Base-by-base conservation (phyloP, 192 early-diverging fungal genomes). In the Funneliformis geosporum region DNA sequence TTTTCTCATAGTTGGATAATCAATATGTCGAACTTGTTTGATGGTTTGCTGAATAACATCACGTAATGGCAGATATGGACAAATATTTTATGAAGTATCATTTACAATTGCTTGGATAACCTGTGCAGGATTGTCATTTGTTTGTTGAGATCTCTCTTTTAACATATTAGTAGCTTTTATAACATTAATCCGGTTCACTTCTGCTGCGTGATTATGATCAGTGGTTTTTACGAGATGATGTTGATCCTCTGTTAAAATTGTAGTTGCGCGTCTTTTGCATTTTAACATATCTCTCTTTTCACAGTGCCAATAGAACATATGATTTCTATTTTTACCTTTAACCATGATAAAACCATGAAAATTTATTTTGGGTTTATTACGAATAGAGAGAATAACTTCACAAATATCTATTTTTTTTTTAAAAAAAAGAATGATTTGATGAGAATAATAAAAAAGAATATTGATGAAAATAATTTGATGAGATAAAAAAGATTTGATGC, bases 191-290 rank as follows among this genome's bases (percentile, higher is more conserved):
- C 33, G 66, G 16, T 33, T 68, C 8, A 8, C 66, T 33, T 68
- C 66, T 40, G 66, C 28, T 1, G 6, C 23, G 28, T 68, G 66
- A 68, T 68, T 68, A 68, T 68, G 66, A 25, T n/a, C 33, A 68
- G 33, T 4, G 2, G 8, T 2, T 27, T 42, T 68, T 23, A 18
- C 3, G 18, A 68, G 66, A 25, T 68, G 33, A 68, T 68, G 33
- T 68, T 68, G 3, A 27, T 28, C 33, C 16, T 68, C 66, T 1
- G 27, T 42, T 33, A 68, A 68, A 27, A 18, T 68, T 27, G 66
- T 68, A 39, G 28, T 33, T 68, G 33, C 33, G 5, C 38, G 38
- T 18, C 33, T 38, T 8, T 69, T 69, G 38, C 33, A 69, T 40
- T 38, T 40, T 69, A 69, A 38, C 5, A 33, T 8, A 38, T 38